A percentile compares a stretch with the other conserved stretches of the same genome.
Conservation (phyloP, 768 basidiomycete genomes). For the Calocera viscosa region DNA sequence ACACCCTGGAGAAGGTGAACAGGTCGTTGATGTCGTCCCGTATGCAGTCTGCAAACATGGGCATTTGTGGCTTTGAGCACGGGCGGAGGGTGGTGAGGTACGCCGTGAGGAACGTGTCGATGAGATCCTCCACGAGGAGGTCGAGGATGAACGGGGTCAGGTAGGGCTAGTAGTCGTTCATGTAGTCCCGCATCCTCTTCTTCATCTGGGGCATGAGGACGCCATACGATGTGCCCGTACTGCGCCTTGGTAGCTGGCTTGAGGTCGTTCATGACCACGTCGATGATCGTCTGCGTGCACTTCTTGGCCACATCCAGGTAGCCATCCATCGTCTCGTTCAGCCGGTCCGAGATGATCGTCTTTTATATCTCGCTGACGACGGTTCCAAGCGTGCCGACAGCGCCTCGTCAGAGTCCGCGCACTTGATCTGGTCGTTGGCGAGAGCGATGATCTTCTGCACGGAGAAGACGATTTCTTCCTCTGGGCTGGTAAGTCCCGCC, state of each 20-base stretch:
- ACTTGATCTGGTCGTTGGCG: conserved; percentile 95
- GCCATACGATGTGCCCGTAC: conserved; percentile 84
- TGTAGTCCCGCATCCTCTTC: conserved; percentile 93
- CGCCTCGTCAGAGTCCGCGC: conserved; percentile 84
- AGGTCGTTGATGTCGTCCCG: conserved; percentile 65
- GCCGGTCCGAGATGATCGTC: conserved; percentile 61
- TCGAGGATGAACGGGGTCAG: conserved; percentile 86
- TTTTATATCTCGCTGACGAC: conserved; percentile 90
- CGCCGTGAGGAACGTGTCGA: conserved; percentile 77
- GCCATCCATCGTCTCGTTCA: conserved; percentile 96
- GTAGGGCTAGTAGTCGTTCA: conserved; percentile 84
- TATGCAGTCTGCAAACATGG: conserved; percentile 70
- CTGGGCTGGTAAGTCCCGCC: neutral
- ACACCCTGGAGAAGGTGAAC: conserved; percentile 66
- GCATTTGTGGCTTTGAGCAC: conserved; percentile 74
- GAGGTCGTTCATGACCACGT: conserved; percentile 89
- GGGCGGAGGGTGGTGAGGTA: conserved; percentile 82
- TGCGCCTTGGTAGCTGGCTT: conserved; percentile 73
- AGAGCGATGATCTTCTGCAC: conserved; percentile 69
- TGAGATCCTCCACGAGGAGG: conserved; percentile 79
- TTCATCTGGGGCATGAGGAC: conserved; percentile 76
- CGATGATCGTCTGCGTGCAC: conserved; percentile 87
- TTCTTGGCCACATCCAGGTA: conserved; percentile 97
- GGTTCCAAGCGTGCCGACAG: conserved; percentile 71
- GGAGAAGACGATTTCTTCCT: conserved; percentile 33